Base-by-base conservation (phyloP, 2,329 filamentous ascomycete genomes). In the Xylariaceae sp. region DNA sequence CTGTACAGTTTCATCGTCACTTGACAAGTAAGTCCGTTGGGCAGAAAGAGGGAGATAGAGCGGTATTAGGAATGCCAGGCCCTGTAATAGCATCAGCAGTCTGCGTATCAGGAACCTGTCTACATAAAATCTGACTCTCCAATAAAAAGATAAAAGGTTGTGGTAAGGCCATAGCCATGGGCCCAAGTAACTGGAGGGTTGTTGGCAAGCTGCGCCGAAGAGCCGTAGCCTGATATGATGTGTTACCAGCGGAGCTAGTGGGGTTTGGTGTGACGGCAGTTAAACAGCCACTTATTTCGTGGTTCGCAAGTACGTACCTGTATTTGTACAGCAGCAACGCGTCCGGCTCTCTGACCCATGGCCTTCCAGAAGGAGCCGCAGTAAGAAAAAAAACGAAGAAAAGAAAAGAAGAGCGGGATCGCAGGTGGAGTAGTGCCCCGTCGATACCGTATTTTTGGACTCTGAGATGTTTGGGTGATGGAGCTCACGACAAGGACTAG, bases 191-290 rank as follows among this genome's bases (percentile, higher is more conserved):
- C 49, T 59, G 57, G 39, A 59, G 62, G 63, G 69, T 58, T 64
- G 59, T 67, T 72, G 71, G 73, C 68, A 75, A 73, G 66, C 63
- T 71, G 67, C 72, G 68, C 75, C 75, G 75, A 77, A 75, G 70
- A 73, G 71, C 74, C 75, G 74, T 71, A 76, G 73, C 73, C 75
- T 76, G 74, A 75, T 76, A 67, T 73, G 68, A 70, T 71, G 71
- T 68, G 69, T 64, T 69, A 67, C 65, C 64, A 64, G 59, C 61
- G 58, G 61, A 56, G 55, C 55, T 50, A 57, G 66, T 67, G 66
- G 67, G 65, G 64, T 64, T 50, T 62, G 56, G 65, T 68, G 62
- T 64, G 64, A 68, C 65, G 58, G 64, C 63, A 67, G 27, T 58
- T 57, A 55, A 64, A 63, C 60, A 60, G 48, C 49, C 49, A 44